These are phyloP conservation scores for Neolentinus lepideus DNA, from an alignment of 1,284 basidiomycete genomes.

Conservation along the genomic window DNA sequence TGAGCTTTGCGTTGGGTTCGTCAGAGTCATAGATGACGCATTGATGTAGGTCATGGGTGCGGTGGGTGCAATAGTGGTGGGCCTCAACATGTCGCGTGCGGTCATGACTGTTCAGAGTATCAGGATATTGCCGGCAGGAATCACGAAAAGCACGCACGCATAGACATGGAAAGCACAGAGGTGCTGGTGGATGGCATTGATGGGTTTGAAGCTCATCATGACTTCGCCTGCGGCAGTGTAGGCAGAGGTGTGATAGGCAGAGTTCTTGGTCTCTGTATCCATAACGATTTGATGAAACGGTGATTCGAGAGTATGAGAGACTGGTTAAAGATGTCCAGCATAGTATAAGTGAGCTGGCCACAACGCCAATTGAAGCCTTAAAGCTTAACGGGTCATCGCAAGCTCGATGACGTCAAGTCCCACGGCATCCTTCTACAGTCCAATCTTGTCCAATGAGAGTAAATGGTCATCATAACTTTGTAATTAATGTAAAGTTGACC, in stretches of 20 bases:
- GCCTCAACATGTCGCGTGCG: slow-evolving; percentile 30
- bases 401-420: too few relatives aligned
- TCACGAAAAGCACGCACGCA: slow-evolving; percentile 17
- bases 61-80: slow-evolving; percentile 35
- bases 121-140: neutral
- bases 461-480: too few relatives aligned
- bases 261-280: slow-evolving; percentile 19
- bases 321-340: too few relatives aligned
- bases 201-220: slow-evolving; percentile 38
- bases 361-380: too few relatives aligned
- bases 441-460: too few relatives aligned
- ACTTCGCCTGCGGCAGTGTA: slow-evolving; percentile 27
- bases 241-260: slow-evolving; percentile 18
- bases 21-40: slow-evolving; percentile 40
- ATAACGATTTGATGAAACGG: slow-evolving; percentile 6
- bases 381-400: too few relatives aligned
- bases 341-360: too few relatives aligned
- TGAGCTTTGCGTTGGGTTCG: slow-evolving; percentile 34
- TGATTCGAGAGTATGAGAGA: too few relatives aligned
- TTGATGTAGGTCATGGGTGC: slow-evolving; percentile 23
- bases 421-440: too few relatives aligned
- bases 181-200: slow-evolving; percentile 40
- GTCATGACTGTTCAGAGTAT: slow-evolving; percentile 23
- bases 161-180: slow-evolving; percentile 37
- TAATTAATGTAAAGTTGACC: too few relatives aligned